These are phyloP conservation scores for Terana coerulea DNA, from an alignment of 768 basidiomycete genomes.

Conservation along the genomic window DNA sequence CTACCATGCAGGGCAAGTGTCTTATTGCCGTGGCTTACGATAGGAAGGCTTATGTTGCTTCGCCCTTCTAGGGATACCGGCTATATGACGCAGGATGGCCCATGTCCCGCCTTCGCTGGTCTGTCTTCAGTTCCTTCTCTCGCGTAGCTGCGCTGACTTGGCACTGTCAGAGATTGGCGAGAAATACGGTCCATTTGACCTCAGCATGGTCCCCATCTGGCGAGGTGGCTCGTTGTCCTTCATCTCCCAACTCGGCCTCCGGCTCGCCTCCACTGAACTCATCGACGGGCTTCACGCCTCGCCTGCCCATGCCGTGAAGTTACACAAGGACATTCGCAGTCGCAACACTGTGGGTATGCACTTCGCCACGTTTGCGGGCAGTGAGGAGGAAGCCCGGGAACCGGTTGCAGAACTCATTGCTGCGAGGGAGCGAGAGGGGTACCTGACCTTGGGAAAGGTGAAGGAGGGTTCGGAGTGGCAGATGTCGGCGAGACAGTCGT, in stretches of 20 bases:
- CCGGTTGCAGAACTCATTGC: constrained; percentile 30
- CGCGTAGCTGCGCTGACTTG: background rate
- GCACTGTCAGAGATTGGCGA: constrained; percentile 35
- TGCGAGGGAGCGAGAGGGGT: constrained; percentile 17
- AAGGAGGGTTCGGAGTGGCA: constrained; percentile 32
- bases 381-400: constrained; percentile 37
- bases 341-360: constrained; percentile 39
- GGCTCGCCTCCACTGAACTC: constrained; percentile 18
- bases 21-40: no score
- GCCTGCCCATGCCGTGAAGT: constrained; percentile 36
- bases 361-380: constrained; percentile 42
- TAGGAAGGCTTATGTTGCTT: background rate
- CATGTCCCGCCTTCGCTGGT: constrained; percentile 37
- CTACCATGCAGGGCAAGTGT: constrained; percentile 28
- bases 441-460: constrained; percentile 25
- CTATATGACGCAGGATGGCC: constrained; percentile 28
- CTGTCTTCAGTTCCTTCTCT: no score
- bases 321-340: constrained; percentile 35
- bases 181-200: constrained; percentile 36
- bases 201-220: constrained; percentile 43
- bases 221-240: constrained; percentile 38
- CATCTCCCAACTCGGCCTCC: constrained; percentile 33
- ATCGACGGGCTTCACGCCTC: constrained; percentile 37
- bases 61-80: constrained; percentile 33
- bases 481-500: constrained; percentile 31